phyloP scores from a whole-genome alignment of 306 rosid species.

The Pyrus communis region DNA sequence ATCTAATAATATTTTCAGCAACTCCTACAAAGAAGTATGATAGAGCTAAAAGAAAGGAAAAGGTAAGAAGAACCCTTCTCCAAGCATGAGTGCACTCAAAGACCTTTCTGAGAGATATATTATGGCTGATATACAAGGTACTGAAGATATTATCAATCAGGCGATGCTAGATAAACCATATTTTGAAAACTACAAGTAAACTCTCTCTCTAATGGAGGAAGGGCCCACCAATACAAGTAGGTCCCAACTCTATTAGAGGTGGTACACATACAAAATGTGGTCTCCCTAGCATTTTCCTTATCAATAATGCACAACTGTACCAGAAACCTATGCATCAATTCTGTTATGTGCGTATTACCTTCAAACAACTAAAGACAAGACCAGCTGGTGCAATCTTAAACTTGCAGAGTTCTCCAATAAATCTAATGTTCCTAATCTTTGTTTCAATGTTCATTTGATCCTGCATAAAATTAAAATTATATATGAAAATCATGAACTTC shows the following conservation, averaged over 20 bases:
- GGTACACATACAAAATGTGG: neutral
- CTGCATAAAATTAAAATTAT: slow-evolving; percentile 40
- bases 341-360: slow-evolving; percentile 43
- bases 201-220: neutral
- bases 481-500: neutral
- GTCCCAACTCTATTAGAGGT: neutral
- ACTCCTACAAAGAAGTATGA: neutral
- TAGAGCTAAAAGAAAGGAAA: neutral
- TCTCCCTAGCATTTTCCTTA: neutral
- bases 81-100: neutral
- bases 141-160: neutral
- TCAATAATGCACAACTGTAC: neutral
- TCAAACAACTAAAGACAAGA: slow-evolving; percentile 90
- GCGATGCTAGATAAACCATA: neutral
- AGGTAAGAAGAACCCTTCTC: neutral
- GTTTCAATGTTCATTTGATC: slow-evolving; percentile 99
- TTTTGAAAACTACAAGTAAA: neutral
- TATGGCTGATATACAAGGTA: neutral
- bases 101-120: neutral
- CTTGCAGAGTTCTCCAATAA: slow-evolving; percentile 98
- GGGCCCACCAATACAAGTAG: neutral
- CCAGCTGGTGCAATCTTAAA: slow-evolving; percentile 83
- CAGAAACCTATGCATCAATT: neutral
- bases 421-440: slow-evolving; percentile 92
- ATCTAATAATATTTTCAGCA: neutral